Evolutionary conservation across 2,329 filamentous ascomycete genomes (phyloP), one percentile per base, ranked within the genome.

Genomic region (Endoconidiophora laricicola): DNA sequence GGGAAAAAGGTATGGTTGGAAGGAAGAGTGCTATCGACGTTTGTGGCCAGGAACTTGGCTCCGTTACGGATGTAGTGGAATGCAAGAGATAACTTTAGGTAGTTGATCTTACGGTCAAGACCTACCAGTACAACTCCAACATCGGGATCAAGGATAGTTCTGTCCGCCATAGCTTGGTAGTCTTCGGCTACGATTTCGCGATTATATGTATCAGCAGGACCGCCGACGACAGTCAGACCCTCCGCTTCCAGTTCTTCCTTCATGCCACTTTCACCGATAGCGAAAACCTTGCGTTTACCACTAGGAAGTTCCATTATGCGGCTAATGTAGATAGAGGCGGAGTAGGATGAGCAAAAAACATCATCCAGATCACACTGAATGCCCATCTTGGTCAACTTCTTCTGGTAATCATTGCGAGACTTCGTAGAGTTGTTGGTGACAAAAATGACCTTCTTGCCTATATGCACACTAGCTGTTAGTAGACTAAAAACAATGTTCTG

Each of bases 371-470:
- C 72, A 58, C 78, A 80, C 1, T 83, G 81, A 59, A 98, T 94
- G 44, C 83, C 83, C 62, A 95, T 74, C 49, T 69, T 69, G 44
- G 83, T 78, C 54, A 98, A 81, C 62, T 96, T 98, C 70, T 90
- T 86, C 63, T 83, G 81, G 67, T 98, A 98, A 63, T 95, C 87
- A 46, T 76, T 71, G 51, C 91, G 83, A 9, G 90, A 94, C 64
- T 98, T 98, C 52, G 91, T 96, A 61, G 87, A 95, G 70, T 98
- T 98, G 69, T 98, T 98, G 39, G 91, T 98, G 48, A 98, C 91
- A 62, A 98, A 98, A 49, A 98, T 80, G 33, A 91, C 75, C 62
- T 82, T 82, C 66, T 98, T 98, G 61, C 86, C 88, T 91, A 39
- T 26, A 48, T 55, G 14, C 4, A 39, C 20, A 23, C 44, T 50